A percentile compares a stretch with the other conserved stretches of the same genome.
Evolutionary conservation across 805 yeast genomes (phyloP).

Genomic region (Saturnispora gosingensis): DNA sequence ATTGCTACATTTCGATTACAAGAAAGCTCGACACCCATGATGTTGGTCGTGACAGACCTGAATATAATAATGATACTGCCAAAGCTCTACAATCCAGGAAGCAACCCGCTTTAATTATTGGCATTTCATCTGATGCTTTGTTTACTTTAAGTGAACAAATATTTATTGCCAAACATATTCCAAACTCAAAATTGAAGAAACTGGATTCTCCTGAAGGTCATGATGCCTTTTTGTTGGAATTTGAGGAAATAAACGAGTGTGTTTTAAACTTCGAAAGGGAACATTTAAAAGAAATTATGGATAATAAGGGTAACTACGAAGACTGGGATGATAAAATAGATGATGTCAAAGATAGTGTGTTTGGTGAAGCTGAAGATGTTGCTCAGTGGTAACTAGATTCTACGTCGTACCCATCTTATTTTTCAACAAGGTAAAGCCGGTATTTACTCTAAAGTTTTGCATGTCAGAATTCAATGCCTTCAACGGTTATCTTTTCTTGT

Average conservation of each 20-base stretch:
- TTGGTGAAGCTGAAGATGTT: slow-evolving; percentile 95
- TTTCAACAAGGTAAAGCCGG: slow-evolving; percentile 10
- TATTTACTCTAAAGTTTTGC: slow-evolving; percentile 5
- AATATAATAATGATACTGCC: slow-evolving; percentile 29
- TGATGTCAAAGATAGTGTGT: slow-evolving; percentile 56
- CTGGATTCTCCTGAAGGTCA: slow-evolving; percentile 94
- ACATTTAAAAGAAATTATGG: slow-evolving; percentile 52
- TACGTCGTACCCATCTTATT: slow-evolving; percentile 5
- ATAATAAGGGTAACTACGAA: slow-evolving; percentile 36
- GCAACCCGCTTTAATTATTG: slow-evolving; percentile 79
- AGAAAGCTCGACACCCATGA: slow-evolving; percentile 95
- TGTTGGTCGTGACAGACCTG: slow-evolving; percentile 65
- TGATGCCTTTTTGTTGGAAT: slow-evolving; percentile 91
- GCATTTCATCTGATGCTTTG: slow-evolving; percentile 85
- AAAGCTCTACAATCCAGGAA: slow-evolving; percentile 49
- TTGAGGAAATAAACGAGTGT: slow-evolving; percentile 65
- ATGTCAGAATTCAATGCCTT: slow-evolving; percentile 2
- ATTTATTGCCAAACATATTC: slow-evolving; percentile 64
- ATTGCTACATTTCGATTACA: slow-evolving; percentile 90
- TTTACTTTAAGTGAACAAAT: slow-evolving; percentile 91
- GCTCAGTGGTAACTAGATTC: slow-evolving; percentile 65
- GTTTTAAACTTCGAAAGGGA: slow-evolving; percentile 56
- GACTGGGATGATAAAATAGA: slow-evolving; percentile 37
- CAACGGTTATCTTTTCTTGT: slow-evolving; percentile 6
- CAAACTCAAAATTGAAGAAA: slow-evolving; percentile 56